Conservation (phyloP, 257 asterid genomes). For the Salvia rosmarinus region DNA sequence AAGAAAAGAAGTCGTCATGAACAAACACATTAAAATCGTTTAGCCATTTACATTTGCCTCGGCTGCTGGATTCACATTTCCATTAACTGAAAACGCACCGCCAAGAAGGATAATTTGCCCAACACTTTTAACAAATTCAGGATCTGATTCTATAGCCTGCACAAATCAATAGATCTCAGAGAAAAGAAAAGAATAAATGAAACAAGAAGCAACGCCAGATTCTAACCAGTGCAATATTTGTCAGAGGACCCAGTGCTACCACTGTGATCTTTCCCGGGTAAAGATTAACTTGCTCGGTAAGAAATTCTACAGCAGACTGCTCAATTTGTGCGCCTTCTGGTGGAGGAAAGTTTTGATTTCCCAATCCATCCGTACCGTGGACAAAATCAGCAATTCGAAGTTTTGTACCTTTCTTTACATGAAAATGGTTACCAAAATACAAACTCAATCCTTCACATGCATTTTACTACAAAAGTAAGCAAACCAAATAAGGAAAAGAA, state of each 20-base stretch:
- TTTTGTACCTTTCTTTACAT: slow-evolving; percentile 84
- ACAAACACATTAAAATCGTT: slow-evolving; percentile 16
- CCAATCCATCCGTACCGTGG: slow-evolving; percentile 98
- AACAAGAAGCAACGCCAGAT: slow-evolving; percentile 24
- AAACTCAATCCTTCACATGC: slow-evolving; percentile 14
- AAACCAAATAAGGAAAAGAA: slow-evolving; percentile 12
- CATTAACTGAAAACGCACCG: slow-evolving; percentile 95
- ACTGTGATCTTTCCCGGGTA: slow-evolving; percentile 88
- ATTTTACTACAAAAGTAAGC: slow-evolving; percentile 5
- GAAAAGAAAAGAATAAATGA: not conserved
- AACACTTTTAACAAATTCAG: slow-evolving; percentile 68
- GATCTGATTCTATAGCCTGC: slow-evolving; percentile 95
- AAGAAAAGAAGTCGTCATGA: slow-evolving; percentile 1
- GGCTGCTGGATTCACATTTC: slow-evolving; percentile 97
- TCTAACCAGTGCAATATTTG: slow-evolving; percentile 88
- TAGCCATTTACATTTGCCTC: slow-evolving; percentile 85
- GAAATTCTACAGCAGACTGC: slow-evolving; percentile 78
- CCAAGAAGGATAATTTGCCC: slow-evolving; percentile 93
- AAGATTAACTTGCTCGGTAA: slow-evolving; percentile 64
- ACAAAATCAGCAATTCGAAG: slow-evolving; percentile 95
- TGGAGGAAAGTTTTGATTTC: slow-evolving; percentile 95
- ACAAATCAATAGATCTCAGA: slow-evolving; percentile 25
- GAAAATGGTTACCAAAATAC: slow-evolving; percentile 14
- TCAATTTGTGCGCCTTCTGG: slow-evolving; percentile 80
- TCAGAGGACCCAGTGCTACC: slow-evolving; percentile 97